phyloP scores from a whole-genome alignment of 2,329 filamentous ascomycete species.

The Ophiosphaerella narmari region DNA sequence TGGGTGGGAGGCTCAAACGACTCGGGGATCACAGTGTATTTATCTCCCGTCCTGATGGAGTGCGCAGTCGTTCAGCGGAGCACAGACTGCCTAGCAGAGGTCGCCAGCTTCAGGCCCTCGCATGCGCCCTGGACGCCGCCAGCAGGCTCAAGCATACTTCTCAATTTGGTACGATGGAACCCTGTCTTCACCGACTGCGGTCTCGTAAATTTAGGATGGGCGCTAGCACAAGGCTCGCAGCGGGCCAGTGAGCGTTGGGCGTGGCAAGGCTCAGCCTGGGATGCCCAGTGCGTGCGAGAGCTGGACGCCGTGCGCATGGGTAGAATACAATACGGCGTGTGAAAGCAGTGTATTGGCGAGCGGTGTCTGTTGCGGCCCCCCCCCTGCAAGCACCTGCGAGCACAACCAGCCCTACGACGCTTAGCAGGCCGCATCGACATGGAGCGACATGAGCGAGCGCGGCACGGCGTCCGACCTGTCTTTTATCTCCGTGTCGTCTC shows the following conservation, averaged over 20 bases:
- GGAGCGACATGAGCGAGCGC: background rate
- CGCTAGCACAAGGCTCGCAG: constrained; percentile 32
- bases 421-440: constrained; percentile 12
- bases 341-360: constrained; percentile 28
- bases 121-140: constrained; percentile 27
- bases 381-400: constrained; percentile 13
- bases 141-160: constrained; percentile 26
- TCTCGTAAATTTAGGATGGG: constrained; percentile 37
- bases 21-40: constrained; percentile 35
- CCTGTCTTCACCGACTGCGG: constrained; percentile 38
- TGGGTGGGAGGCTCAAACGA: constrained; percentile 29
- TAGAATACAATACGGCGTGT: constrained; percentile 13
- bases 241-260: constrained; percentile 33
- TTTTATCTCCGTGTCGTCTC: constrained; percentile 19
- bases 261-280: constrained; percentile 23
- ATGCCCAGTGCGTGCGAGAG: constrained; percentile 14
- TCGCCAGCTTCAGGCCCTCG: constrained; percentile 38
- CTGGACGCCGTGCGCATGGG: constrained; percentile 27
- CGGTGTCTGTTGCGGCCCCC: constrained; percentile 25
- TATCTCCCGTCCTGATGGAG: constrained; percentile 30
- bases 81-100: constrained; percentile 35
- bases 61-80: constrained; percentile 35
- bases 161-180: constrained; percentile 32
- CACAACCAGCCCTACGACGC: constrained; percentile 31
- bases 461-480: constrained; percentile 21